phyloP scores from a whole-genome alignment of 768 basidiomycete species.

The Artomyces pyxidatus region DNA sequence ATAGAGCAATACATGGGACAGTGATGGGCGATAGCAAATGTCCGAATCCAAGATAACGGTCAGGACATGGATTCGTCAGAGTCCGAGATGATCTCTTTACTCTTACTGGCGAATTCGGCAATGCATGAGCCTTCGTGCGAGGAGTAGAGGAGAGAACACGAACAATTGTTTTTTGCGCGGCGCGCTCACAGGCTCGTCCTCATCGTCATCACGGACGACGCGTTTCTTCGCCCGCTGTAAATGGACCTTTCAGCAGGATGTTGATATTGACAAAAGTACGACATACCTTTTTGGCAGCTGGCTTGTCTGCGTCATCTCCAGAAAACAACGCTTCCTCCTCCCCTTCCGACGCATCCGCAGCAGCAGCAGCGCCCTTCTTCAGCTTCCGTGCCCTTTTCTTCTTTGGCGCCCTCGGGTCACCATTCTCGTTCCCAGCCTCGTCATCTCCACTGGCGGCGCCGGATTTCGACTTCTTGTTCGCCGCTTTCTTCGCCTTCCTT shows the following conservation, averaged over 20 bases:
- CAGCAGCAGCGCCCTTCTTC: conserved; percentile 43
- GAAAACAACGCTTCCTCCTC: conserved; percentile 66
- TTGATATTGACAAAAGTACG: not conserved
- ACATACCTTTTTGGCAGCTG: conserved; percentile 62
- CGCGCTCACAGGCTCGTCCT: conserved; percentile 51
- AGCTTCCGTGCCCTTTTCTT: conserved; percentile 66
- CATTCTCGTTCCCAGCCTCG: conserved; percentile 26
- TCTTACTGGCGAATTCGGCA: conserved; percentile 53
- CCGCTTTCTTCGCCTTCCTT: conserved; percentile 43
- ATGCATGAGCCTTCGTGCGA: not conserved
- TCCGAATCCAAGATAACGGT: no score
- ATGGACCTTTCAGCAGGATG: not conserved
- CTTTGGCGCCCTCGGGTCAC: conserved; percentile 35
- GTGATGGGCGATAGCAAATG: no score
- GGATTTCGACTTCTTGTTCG: conserved; percentile 42
- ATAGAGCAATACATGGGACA: no score
- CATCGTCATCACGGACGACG: conserved; percentile 72
- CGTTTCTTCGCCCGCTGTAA: conserved; percentile 57
- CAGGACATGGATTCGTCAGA: conserved; percentile 71
- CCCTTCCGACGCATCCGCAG: conserved; percentile 39
- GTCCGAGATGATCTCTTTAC: conserved; percentile 80
- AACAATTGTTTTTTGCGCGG: conserved; percentile 75
- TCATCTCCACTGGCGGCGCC: conserved; percentile 45
- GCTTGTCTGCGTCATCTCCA: conserved; percentile 59
- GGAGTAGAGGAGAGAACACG: conserved; percentile 21